Conservation (phyloP, 2,329 filamentous ascomycete genomes). For the Diaporthe humulicola region DNA sequence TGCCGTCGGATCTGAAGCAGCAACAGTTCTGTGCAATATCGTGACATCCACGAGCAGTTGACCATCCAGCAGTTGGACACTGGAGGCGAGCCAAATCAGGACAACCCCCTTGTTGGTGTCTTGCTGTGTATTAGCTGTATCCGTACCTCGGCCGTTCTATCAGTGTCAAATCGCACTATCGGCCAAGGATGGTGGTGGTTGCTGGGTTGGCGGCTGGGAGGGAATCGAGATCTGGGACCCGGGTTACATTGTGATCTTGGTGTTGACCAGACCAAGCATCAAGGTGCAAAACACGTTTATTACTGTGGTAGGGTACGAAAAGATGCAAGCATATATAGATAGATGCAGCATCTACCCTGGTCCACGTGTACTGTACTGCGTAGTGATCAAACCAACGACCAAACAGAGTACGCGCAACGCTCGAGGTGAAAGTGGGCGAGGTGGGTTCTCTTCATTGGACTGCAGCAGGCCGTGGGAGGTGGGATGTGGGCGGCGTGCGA, state of each 20-base stretch:
- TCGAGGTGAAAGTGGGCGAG: not conserved
- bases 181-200: constrained; percentile 11
- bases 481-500: not conserved
- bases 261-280: no score
- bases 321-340: not conserved
- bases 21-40: not conserved
- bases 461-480: not conserved
- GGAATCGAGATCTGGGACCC: constrained; percentile 17
- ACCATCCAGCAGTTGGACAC: not conserved
- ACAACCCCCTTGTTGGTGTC: not conserved
- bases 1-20: not conserved
- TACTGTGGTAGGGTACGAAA: no score
- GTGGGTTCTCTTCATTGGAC: not conserved
- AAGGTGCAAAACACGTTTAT: not conserved
- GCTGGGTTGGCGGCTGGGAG: not conserved
- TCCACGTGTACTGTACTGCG: not conserved
- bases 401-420: constrained; percentile 6
- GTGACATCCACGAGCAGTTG: not conserved
- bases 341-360: not conserved
- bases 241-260: not conserved
- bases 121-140: not conserved
- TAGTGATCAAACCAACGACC: not conserved
- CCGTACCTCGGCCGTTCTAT: not conserved
- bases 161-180: constrained; percentile 12
- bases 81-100: not conserved